Evolutionary conservation across 2,329 filamentous ascomycete species (phyloP).

Genomic region (Fusarium camptoceras): DNA sequence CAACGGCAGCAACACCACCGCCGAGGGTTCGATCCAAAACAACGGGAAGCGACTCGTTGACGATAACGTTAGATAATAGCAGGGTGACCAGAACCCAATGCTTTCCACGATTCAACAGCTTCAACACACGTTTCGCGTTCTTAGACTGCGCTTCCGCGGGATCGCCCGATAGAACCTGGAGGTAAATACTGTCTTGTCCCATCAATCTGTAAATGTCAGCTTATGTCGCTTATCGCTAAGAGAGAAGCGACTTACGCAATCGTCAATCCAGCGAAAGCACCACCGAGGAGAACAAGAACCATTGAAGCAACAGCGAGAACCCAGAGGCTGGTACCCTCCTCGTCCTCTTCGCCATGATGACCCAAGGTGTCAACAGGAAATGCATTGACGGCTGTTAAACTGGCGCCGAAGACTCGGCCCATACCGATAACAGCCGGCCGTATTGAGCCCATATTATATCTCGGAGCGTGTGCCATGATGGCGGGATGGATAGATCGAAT

Average conservation of each 20-base stretch:
- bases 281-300: conserved; percentile 85
- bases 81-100: conserved; percentile 98
- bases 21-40: conserved; percentile 94
- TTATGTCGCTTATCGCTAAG: conserved; percentile 30
- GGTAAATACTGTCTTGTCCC: conserved; percentile 92
- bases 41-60: conserved; percentile 95
- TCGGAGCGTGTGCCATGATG: conserved; percentile 49
- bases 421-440: conserved; percentile 65
- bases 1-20: conserved; percentile 91
- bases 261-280: conserved; percentile 94
- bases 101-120: conserved; percentile 86
- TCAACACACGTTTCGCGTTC: conserved; percentile 84
- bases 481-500: not conserved
- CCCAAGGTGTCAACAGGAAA: conserved; percentile 57
- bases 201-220: conserved; percentile 59
- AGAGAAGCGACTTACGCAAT: conserved; percentile 71
- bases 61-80: conserved; percentile 94
- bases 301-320: conserved; percentile 83
- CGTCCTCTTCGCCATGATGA: conserved; percentile 60
- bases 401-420: conserved; percentile 62
- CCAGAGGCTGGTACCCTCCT: conserved; percentile 76
- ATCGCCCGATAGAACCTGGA: conserved; percentile 92
- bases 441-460: conserved; percentile 56
- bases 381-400: conserved; percentile 62
- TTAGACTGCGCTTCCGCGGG: conserved; percentile 86